Base-by-base conservation (phyloP, 257 asterid species). In the Cinchona pubescens region DNA sequence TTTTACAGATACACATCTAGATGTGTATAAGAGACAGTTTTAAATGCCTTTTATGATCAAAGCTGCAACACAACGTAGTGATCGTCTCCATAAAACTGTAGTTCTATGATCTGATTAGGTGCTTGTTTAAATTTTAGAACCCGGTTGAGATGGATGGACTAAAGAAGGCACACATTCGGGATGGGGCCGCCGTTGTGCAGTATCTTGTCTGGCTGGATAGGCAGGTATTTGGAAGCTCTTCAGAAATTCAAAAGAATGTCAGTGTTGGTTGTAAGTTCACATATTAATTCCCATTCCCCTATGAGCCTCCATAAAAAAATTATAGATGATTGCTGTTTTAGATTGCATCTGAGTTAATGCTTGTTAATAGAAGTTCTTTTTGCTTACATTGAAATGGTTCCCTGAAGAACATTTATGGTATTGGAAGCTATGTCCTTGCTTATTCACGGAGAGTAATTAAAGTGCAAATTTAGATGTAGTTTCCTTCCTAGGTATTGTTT, bases 161-260 rank as follows among this genome's bases (percentile, higher is more conserved):
- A 84, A 94, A 91, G 90, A 94, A 91, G 63, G 92, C 96, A 42
- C 99, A 94, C 82, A 82, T 92, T 75, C 90, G 97, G 43, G 99
- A 94, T 80, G 99, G 99, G 51, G 97, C 98, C 58, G 99, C 98
- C 67, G 98, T 94, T 63, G 98, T 94, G 80, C 98, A 94, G 69
- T 94, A 88, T 85, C 92, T 92, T 77, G 89, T 69, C 72, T 94
- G 99, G 99, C 84, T 94, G 81, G 98, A 94, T 86, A 80, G 83
- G 78, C 95, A 94, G 98, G 97, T 92, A 73, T 30, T 76, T 43
- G 21, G 64, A 43, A 25, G 27, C 38, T 55, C 62, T 53, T 49
- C 48, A 14, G 62, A 4, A 23, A 49, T 49, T 46, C 37, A 13
- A 53, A 40, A 34, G 6, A 13, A 49, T 45, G 27, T 42, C 5